Conservation (phyloP, 2,329 filamentous ascomycete genomes). For the Cephalotrichum gorgonifer region DNA sequence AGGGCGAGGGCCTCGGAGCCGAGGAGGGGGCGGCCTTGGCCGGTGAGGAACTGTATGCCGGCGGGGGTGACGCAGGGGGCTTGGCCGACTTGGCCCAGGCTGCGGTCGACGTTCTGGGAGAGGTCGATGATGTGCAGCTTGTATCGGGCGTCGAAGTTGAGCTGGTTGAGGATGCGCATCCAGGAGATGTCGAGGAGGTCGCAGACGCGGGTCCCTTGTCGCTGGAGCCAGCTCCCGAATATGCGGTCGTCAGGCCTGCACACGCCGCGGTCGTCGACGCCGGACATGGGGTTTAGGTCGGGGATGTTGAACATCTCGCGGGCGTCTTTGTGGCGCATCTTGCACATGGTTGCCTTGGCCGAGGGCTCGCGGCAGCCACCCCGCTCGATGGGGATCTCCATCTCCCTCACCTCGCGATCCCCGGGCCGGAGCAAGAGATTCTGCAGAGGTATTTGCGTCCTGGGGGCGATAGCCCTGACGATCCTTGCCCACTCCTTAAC, state of each 20-base stretch:
- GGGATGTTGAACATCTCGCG: constrained; percentile 35
- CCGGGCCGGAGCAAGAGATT: constrained; percentile 49
- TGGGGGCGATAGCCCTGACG: constrained; percentile 32
- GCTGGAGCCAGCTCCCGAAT: constrained; percentile 36
- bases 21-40: constrained; percentile 47
- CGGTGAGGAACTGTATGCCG: constrained; percentile 50
- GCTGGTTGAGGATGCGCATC: constrained; percentile 28
- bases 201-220: constrained; percentile 47
- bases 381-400: constrained; percentile 34
- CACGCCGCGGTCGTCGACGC: constrained; percentile 43
- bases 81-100: constrained; percentile 43
- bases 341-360: constrained; percentile 44
- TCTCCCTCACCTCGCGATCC: constrained; percentile 40
- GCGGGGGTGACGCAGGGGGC: constrained; percentile 58
- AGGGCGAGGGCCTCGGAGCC: constrained; percentile 53
- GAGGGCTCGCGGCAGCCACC: constrained; percentile 13
- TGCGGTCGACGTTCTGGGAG: constrained; percentile 63
- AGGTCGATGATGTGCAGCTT: constrained; percentile 47
- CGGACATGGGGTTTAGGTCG: constrained; percentile 43
- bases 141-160: constrained; percentile 39
- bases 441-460: constrained; percentile 51
- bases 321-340: constrained; percentile 46
- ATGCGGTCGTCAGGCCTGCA: constrained; percentile 43
- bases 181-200: constrained; percentile 57
- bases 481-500: constrained; percentile 26